These are phyloP conservation scores for Moesziomyces aphidis DNA, from an alignment of 1,284 basidiomycete species.

Conservation along the genomic window DNA sequence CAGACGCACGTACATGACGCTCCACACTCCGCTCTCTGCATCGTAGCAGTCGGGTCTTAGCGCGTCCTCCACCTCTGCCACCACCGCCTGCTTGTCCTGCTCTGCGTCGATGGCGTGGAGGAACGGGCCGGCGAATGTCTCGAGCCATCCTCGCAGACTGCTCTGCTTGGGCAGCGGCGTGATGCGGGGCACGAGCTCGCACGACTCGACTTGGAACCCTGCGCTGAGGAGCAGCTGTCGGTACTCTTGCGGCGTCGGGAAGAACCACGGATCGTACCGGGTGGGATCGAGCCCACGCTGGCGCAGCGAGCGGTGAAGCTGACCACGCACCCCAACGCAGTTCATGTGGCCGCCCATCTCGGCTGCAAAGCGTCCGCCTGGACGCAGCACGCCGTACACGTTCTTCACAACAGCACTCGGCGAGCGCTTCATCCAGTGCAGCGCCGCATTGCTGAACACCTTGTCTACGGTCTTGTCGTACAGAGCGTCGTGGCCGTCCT, in stretches of 20 bases:
- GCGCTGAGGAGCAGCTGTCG: slow-evolving; percentile 6
- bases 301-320: slow-evolving; percentile 15
- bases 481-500: slow-evolving; percentile 24
- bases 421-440: slow-evolving; percentile 45
- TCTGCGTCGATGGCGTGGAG: slow-evolving; percentile 20
- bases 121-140: slow-evolving; percentile 39
- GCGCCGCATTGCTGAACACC: slow-evolving; percentile 48
- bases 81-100: slow-evolving; percentile 13
- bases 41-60: slow-evolving; percentile 30
- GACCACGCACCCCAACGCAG: slow-evolving; percentile 26
- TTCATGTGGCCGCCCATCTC: slow-evolving; percentile 43
- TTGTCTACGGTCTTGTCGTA: slow-evolving; percentile 17
- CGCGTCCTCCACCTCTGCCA: slow-evolving; percentile 22
- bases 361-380: slow-evolving; percentile 27
- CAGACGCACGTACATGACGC: slow-evolving; percentile 43
- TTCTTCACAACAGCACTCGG: slow-evolving; percentile 10
- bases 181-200: slow-evolving; percentile 31
- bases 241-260: slow-evolving; percentile 26
- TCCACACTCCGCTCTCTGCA: slow-evolving; percentile 12
- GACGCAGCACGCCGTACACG: slow-evolving; percentile 2
- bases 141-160: slow-evolving; percentile 33
- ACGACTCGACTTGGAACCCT: slow-evolving; percentile 28
- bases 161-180: slow-evolving; percentile 21
- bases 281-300: slow-evolving; percentile 13
- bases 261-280: slow-evolving; percentile 38